Conservation (phyloP, 805 yeast species). For the Barnettozyma californica region DNA sequence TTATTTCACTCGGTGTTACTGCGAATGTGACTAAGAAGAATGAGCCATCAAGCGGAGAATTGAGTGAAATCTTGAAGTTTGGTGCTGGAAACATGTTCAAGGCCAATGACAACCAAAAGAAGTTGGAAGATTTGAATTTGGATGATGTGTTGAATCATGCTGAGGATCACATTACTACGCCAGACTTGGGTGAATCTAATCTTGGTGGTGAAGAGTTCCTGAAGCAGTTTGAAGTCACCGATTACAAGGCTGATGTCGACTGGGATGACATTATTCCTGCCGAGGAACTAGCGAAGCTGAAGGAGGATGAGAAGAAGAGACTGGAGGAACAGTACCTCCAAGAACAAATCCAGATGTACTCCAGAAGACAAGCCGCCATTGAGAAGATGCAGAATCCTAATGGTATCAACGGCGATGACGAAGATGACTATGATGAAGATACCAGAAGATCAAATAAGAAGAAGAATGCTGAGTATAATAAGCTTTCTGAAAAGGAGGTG, state of each 20-base stretch:
- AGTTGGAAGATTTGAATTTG: conserved; percentile 87
- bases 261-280: conserved; percentile 99
- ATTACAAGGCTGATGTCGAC: conserved; percentile 94
- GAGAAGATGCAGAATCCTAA: conserved; percentile 49
- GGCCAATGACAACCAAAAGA: conserved; percentile 91
- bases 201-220: conserved; percentile 97
- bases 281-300: conserved; percentile 80
- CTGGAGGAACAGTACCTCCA: conserved; percentile 82
- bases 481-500: conserved; percentile 78
- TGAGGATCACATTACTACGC: conserved; percentile 94
- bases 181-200: conserved; percentile 95
- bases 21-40: conserved; percentile 53
- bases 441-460: conserved; percentile 28
- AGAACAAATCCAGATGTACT: conserved; percentile 84
- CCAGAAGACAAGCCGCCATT: conserved; percentile 73
- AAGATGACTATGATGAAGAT: conserved; percentile 35
- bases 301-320: conserved; percentile 84
- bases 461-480: conserved; percentile 40
- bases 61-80: conserved; percentile 89
- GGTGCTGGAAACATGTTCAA: conserved; percentile 99
- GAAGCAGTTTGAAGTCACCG: conserved; percentile 96
- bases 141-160: conserved; percentile 97
- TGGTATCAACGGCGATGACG: conserved; percentile 35
- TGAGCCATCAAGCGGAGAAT: conserved; percentile 81
- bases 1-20: conserved; percentile 91